A percentile compares a stretch with the other conserved stretches of the same genome.
phyloP scores from a whole-genome alignment of 148 eudicot species.

The Cornus suecica region DNA sequence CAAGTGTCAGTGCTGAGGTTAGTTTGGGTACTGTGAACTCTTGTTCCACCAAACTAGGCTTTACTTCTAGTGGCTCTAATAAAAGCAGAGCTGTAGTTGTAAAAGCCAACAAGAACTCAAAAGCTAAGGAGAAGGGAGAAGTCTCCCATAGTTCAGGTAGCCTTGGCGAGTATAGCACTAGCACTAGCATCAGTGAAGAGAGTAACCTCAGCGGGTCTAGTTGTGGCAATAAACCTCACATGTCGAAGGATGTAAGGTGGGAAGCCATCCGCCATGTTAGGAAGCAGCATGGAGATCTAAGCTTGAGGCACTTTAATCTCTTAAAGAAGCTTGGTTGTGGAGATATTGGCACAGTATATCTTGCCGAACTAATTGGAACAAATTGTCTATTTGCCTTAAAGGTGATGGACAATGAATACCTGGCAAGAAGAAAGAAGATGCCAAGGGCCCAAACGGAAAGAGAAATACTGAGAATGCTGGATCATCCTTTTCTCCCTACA shows the following conservation, averaged over 20 bases:
- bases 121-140: conserved; percentile 46
- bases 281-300: conserved; percentile 63
- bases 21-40: conserved; percentile 33
- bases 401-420: conserved; percentile 93
- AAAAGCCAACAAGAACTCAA: conserved; percentile 36
- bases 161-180: conserved; percentile 70
- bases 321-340: conserved; percentile 94
- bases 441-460: conserved; percentile 86
- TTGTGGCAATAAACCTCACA: conserved; percentile 79
- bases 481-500: conserved; percentile 97
- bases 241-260: conserved; percentile 92
- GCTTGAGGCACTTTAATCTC: conserved; percentile 72
- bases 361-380: conserved; percentile 79
- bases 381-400: conserved; percentile 83
- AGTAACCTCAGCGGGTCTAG: conserved; percentile 72
- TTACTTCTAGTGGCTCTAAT: conserved; percentile 23
- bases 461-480: conserved; percentile 83
- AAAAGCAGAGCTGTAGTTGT: conserved; percentile 27
- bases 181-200: conserved; percentile 77
- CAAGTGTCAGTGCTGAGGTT: conserved; percentile 30
- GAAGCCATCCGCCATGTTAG: conserved; percentile 61
- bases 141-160: conserved; percentile 78
- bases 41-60: conserved; percentile 34
- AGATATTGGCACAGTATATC: conserved; percentile 94
- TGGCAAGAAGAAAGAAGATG: conserved; percentile 81